phyloP scores from a whole-genome alignment of 176 grass and related monocot genomes.

The Canna indica region DNA sequence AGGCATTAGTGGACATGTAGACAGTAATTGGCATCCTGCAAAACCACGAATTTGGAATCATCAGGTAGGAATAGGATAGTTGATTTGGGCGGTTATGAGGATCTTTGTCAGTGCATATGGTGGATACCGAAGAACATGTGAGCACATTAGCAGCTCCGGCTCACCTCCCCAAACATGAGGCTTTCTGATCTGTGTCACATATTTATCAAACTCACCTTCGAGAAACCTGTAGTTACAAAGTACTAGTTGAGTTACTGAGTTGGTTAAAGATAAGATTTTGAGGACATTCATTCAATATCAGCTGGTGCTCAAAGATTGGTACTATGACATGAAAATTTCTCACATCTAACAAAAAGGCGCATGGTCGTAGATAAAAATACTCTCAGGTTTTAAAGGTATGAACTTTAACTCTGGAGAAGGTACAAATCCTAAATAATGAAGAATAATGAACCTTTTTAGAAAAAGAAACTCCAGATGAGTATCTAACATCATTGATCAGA shows the following conservation, averaged over 20 bases:
- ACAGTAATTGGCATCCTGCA: slow-evolving; percentile 90
- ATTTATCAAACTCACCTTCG: slow-evolving; percentile 81
- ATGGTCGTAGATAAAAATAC: neutral
- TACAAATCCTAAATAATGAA: too few species aligned
- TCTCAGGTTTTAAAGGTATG: neutral
- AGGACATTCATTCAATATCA: too few species aligned
- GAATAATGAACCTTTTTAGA: too few species aligned
- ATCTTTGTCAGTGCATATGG: neutral
- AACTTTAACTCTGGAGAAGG: too few species aligned
- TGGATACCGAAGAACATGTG: slow-evolving; percentile 72
- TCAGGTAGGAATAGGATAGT: neutral
- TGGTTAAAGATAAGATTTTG: neutral
- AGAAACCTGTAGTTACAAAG: slow-evolving; percentile 48
- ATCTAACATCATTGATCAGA: too few species aligned
- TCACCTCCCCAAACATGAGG: slow-evolving; percentile 91
- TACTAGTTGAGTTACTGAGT: neutral
- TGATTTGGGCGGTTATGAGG: neutral
- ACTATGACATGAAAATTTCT: neutral
- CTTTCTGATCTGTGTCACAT: slow-evolving; percentile 75
- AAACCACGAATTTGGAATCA: neutral
- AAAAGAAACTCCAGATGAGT: too few species aligned
- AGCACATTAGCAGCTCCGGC: slow-evolving; percentile 86
- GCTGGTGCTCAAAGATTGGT: neutral
- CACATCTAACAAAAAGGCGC: too few species aligned
- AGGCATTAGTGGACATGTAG: slow-evolving; percentile 56